Conservation (phyloP, 805 yeast genomes). For the Kluyveromyces wickerhamii region DNA sequence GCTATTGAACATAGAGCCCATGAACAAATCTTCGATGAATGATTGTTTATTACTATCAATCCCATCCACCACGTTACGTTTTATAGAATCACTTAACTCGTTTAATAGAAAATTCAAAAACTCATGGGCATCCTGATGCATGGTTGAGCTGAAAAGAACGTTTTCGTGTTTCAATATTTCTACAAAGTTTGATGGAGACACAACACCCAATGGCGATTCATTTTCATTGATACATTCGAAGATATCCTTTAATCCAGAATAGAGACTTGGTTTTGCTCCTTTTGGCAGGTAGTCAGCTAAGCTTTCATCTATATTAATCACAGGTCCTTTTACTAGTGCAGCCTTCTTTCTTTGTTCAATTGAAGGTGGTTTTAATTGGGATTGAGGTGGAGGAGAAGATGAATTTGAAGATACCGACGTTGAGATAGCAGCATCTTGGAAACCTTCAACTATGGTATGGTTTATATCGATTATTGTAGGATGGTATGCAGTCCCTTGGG, state of each 20-base stretch:
- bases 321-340: constrained; percentile 75
- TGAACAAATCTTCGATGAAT: constrained; percentile 66
- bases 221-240: constrained; percentile 79
- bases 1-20: constrained; percentile 78
- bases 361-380: constrained; percentile 30
- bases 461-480: too few relatives aligned
- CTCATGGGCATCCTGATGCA: constrained; percentile 99
- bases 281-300: constrained; percentile 37
- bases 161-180: constrained; percentile 74
- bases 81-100: constrained; percentile 48
- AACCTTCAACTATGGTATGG: too few relatives aligned
- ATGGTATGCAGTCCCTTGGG: constrained; percentile 4
- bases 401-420: constrained; percentile 1
- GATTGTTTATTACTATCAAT: constrained; percentile 33
- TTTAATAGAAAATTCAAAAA: constrained; percentile 82
- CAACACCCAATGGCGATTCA: constrained; percentile 64
- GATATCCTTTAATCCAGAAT: constrained; percentile 69
- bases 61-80: constrained; percentile 11
- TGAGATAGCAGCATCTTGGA: too few relatives aligned
- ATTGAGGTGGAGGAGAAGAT: constrained; percentile 16
- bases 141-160: constrained; percentile 74
- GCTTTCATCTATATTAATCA: constrained; percentile 65
- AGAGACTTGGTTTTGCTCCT: constrained; percentile 40
- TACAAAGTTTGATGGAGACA: constrained; percentile 70
- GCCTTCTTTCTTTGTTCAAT: constrained; percentile 71